Evolutionary conservation across 2,329 filamentous ascomycete species (phyloP).

Genomic region (Calonectria leucothoes): DNA sequence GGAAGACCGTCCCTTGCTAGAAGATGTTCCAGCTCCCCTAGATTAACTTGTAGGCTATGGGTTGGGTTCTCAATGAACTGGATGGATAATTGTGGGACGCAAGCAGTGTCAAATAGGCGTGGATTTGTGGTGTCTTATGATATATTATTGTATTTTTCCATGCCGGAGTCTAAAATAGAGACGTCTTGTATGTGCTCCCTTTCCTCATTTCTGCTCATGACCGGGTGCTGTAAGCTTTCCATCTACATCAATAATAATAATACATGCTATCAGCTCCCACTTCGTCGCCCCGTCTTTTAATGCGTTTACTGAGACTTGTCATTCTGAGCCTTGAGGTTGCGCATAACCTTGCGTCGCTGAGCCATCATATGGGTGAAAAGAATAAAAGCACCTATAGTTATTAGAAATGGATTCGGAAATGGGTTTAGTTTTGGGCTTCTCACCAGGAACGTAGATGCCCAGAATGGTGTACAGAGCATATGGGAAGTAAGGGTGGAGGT

Average conservation of each 20-base stretch:
- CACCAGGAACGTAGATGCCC: conserved; percentile 83
- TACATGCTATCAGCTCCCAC: background rate
- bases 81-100: background rate
- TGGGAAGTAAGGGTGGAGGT: conserved; percentile 61
- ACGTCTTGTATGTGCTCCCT: background rate
- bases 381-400: conserved; percentile 73
- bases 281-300: background rate
- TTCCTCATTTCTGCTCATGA: background rate
- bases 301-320: conserved; percentile 50
- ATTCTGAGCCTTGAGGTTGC: conserved; percentile 65
- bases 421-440: conserved; percentile 45
- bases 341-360: conserved; percentile 85
- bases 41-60: background rate
- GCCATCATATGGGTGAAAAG: conserved; percentile 96
- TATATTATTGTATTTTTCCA: conserved; percentile 15
- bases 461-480: conserved; percentile 74
- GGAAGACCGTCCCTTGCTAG: conserved; percentile 44
- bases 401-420: background rate
- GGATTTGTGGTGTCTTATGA: background rate
- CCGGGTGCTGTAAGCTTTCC: background rate
- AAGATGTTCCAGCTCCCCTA: conserved; percentile 24
- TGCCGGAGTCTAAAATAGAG: background rate
- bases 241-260: background rate
- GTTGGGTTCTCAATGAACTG: background rate
- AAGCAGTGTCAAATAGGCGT: background rate